Conservation (phyloP, 352 stramenopile genomes). For the Achlya hypogyna region DNA sequence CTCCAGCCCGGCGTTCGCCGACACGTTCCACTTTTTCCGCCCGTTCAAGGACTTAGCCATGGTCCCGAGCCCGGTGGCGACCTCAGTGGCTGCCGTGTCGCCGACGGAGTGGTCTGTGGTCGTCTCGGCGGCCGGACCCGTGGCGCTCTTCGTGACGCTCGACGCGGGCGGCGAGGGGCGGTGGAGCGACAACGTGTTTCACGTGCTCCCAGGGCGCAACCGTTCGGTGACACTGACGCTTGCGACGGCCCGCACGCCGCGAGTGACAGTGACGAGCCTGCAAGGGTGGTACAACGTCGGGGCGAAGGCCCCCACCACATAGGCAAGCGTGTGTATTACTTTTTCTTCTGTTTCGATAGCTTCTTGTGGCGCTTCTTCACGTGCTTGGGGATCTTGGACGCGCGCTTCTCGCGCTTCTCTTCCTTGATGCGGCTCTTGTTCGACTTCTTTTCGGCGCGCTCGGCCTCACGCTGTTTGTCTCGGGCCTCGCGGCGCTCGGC, state of each 20-base stretch:
- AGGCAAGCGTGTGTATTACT: too few relatives aligned
- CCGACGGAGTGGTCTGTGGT: constrained; percentile 31
- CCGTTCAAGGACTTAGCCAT: constrained; percentile 57
- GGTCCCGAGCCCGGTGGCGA: constrained; percentile 26
- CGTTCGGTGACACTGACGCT: not conserved
- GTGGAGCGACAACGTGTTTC: constrained; percentile 65
- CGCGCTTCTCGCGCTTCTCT: constrained; percentile 85
- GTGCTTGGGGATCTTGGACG: constrained; percentile 98
- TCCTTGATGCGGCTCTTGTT: constrained; percentile 96
- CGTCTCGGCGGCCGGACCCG: constrained; percentile 36
- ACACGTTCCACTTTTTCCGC: constrained; percentile 56
- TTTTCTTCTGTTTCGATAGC: constrained; percentile 88
- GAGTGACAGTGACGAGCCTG: not conserved
- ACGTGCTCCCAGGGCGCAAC: constrained; percentile 43
- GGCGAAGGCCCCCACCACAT: too few relatives aligned
- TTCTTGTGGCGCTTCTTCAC: constrained; percentile 98
- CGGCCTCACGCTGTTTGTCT: constrained; percentile 39
- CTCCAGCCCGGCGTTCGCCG: constrained; percentile 28
- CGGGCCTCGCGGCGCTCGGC: constrained; percentile 67
- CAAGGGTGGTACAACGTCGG: too few relatives aligned
- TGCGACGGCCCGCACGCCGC: not conserved
- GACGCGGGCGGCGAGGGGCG: constrained; percentile 40
- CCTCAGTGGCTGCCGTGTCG: constrained; percentile 18
- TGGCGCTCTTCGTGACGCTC: constrained; percentile 74
- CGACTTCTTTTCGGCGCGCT: constrained; percentile 80